Conservation (phyloP, 306 rosid species). For the Vigna unguiculata region DNA sequence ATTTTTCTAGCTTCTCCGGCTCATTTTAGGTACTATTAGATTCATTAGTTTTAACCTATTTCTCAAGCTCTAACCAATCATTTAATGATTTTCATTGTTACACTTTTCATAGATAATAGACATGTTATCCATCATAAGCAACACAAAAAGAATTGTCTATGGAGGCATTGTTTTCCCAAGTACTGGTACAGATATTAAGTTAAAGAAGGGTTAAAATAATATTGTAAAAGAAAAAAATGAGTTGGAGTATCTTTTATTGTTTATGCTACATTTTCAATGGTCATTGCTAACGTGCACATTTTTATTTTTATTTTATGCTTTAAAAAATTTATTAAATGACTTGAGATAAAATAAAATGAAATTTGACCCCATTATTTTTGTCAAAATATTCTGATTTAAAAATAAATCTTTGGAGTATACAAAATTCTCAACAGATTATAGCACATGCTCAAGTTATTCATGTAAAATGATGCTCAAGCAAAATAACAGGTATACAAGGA, state of each 20-base stretch:
- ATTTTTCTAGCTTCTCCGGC: too few relatives aligned
- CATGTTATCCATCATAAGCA: too few relatives aligned
- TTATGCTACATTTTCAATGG: not conserved
- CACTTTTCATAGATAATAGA: too few relatives aligned
- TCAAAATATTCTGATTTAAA: not conserved
- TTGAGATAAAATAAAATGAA: not conserved
- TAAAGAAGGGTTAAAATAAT: not conserved
- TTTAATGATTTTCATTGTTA: too few relatives aligned
- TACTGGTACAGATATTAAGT: not conserved
- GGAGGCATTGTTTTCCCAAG: not conserved
- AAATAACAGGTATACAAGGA: slow-evolving; percentile 3
- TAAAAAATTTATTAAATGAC: not conserved
- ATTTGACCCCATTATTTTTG: not conserved
- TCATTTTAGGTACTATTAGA: too few relatives aligned
- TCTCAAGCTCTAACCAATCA: not conserved
- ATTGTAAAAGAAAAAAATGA: not conserved
- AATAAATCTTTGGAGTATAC: slow-evolving; percentile 1
- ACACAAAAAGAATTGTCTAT: not conserved
- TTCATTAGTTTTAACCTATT: too few relatives aligned
- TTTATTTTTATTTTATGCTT: not conserved
- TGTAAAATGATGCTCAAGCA: slow-evolving; percentile 20
- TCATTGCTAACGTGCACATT: too few relatives aligned
- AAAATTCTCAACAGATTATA: slow-evolving; percentile 3
- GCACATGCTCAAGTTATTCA: not conserved
- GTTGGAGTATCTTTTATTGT: not conserved